phyloP scores from a whole-genome alignment of 75 land plant species.

The Ceratopteris richardii region DNA sequence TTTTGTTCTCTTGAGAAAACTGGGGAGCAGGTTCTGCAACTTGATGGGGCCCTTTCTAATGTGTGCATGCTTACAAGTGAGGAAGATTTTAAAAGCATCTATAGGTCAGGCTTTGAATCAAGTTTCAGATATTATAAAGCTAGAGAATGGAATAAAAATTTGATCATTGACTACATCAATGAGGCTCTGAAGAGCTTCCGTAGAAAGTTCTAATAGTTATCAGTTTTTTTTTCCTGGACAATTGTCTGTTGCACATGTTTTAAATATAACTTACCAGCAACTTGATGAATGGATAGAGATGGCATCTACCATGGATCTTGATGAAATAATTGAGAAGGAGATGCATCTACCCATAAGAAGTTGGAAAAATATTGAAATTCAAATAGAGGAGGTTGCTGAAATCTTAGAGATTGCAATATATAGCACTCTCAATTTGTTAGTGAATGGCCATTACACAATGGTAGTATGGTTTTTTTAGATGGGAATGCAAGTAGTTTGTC shows the following conservation, averaged over 20 bases:
- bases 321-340: conserved; percentile 5
- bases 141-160: background rate
- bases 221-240: background rate
- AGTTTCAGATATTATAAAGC: background rate
- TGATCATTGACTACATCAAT: conserved; percentile 1
- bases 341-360: background rate
- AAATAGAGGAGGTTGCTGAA: background rate
- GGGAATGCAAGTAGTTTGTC: too few relatives aligned
- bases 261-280: background rate
- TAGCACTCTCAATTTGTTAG: too few relatives aligned
- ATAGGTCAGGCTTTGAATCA: background rate
- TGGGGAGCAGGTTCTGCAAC: background rate
- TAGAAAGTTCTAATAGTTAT: background rate
- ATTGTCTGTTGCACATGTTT: background rate
- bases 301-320: background rate
- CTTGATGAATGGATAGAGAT: conserved; percentile 4
- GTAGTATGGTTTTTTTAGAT: too few relatives aligned
- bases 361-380: background rate
- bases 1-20: background rate
- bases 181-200: background rate
- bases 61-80: background rate
- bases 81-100: background rate
- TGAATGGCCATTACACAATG: too few relatives aligned
- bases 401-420: background rate
- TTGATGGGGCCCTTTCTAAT: background rate